phyloP scores from a whole-genome alignment of 148 eudicot genomes.

The Chenopodium album region DNA sequence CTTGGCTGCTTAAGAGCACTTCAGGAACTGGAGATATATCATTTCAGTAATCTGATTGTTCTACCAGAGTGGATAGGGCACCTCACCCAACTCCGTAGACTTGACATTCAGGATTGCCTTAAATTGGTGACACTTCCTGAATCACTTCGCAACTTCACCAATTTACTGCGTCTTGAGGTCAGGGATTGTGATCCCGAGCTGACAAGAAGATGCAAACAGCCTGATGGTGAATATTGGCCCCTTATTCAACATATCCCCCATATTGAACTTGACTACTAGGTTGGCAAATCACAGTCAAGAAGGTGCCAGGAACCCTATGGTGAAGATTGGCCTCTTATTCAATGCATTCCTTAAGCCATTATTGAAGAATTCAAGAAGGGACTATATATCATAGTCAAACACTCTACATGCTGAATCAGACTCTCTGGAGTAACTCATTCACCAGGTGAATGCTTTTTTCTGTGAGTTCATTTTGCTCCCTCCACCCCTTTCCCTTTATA shows the following conservation, averaged over 20 bases:
- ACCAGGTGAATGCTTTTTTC: too few species aligned
- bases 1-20: not conserved
- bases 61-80: not conserved
- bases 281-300: not conserved
- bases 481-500: too few species aligned
- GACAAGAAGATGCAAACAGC: not conserved
- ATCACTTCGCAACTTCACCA: not conserved
- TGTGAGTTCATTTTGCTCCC: too few species aligned
- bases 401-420: too few species aligned
- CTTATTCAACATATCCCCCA: constrained; percentile 10
- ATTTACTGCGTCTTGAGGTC: not conserved
- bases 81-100: not conserved
- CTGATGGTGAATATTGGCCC: constrained; percentile 14
- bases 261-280: not conserved
- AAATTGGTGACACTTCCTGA: not conserved
- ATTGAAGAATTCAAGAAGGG: too few species aligned
- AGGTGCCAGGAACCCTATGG: too few species aligned
- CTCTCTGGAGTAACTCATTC: too few species aligned
- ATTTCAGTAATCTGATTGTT: not conserved
- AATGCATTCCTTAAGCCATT: too few species aligned
- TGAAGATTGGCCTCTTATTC: too few species aligned
- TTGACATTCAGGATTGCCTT: not conserved
- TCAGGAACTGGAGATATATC: not conserved
- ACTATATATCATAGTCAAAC: too few species aligned
- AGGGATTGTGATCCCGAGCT: not conserved